Evolutionary conservation across 2,329 filamentous ascomycete species (phyloP).

Genomic region (Trichothecium sympodiale): DNA sequence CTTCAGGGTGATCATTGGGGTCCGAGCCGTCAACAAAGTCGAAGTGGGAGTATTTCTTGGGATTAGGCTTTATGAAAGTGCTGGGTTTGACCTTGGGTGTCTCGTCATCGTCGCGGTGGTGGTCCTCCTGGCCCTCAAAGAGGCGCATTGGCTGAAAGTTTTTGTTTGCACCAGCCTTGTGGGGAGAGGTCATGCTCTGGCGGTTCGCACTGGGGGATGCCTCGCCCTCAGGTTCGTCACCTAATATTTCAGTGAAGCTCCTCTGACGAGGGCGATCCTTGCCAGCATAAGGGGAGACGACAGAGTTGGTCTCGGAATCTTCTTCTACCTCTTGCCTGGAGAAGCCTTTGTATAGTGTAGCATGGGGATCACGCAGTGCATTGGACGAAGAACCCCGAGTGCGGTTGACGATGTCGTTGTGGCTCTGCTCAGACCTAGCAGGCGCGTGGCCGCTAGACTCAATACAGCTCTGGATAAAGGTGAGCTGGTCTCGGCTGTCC

Average conservation of each 20-base stretch:
- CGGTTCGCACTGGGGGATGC: conserved; percentile 29
- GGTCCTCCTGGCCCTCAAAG: conserved; percentile 43
- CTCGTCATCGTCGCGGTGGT: conserved; percentile 29
- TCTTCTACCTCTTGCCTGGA: conserved; percentile 50
- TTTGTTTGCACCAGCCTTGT: conserved; percentile 43
- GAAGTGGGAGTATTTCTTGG: conserved; percentile 78
- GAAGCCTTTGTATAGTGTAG: conserved; percentile 64
- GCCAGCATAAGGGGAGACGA: conserved; percentile 52
- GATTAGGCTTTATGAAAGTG: conserved; percentile 51
- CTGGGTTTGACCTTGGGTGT: conserved; percentile 28
- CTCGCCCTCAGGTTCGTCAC: conserved; percentile 32
- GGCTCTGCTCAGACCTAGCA: conserved; percentile 18
- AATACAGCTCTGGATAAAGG: conserved; percentile 56
- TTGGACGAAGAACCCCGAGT: conserved; percentile 43
- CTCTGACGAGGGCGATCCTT: conserved; percentile 51
- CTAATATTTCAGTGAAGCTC: conserved; percentile 62
- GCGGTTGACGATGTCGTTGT: conserved; percentile 27
- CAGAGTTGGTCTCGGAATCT: conserved; percentile 29
- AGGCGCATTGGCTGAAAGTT: conserved; percentile 53
- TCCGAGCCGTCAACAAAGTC: conserved; percentile 61
- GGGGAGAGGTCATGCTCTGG: conserved; percentile 36
- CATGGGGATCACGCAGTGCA: conserved; percentile 51
- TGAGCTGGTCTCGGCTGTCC: conserved; percentile 74
- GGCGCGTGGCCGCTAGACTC: conserved; percentile 30
- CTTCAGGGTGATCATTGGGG: conserved; percentile 32